Evolutionary conservation across 106 monocot genomes (phyloP), one percentile per base, ranked within the genome.

Genomic region (Cymbidium sinense): DNA sequence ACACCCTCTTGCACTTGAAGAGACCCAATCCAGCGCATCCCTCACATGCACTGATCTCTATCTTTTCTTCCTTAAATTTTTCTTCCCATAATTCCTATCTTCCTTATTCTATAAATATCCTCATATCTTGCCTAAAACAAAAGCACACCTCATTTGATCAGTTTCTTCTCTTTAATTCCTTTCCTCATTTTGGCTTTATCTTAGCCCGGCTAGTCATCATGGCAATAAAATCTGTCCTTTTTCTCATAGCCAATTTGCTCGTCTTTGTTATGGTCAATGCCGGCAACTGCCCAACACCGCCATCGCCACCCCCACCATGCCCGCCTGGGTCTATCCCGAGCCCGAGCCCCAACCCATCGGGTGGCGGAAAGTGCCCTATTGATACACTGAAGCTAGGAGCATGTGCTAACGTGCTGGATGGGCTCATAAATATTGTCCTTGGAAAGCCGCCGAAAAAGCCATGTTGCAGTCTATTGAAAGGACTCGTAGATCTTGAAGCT

Each of bases 401-500:
- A 19, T 79, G 79, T 43, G 79, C 79, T 15, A 52, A 79, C 43
- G 79, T 71, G 67, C 28, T 79, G 21, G 43, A 74, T 51, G 73
- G 80, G 71, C 81, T 76, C 27, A 74, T 81, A 30, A 70, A 76
- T 25, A 13, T 81, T 0, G 64, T 19, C 44, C 58, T 75, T 15
- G 75, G 81, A 5, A 50, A 30, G 34, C 75, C 75, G 19, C 76
- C 81, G 7, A 81, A 76, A 47, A 50, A n/a, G 21, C 81, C 81
- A 31, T 81, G 81, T 76, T 81, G 81, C 69, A 50, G 62, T 4
- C 81, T 81, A 25, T n/a, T 81, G 27, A 27, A 33, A 43, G 50
- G 50, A 34, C 81, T 81, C 27, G 81, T 76, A 0, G 74, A 81
- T 34, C 75, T 76, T 18, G 81, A 81, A n/a, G 81, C 81, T 2